Conservation (phyloP, 1,284 basidiomycete genomes). For the Trichosporon coremiiforme region DNA sequence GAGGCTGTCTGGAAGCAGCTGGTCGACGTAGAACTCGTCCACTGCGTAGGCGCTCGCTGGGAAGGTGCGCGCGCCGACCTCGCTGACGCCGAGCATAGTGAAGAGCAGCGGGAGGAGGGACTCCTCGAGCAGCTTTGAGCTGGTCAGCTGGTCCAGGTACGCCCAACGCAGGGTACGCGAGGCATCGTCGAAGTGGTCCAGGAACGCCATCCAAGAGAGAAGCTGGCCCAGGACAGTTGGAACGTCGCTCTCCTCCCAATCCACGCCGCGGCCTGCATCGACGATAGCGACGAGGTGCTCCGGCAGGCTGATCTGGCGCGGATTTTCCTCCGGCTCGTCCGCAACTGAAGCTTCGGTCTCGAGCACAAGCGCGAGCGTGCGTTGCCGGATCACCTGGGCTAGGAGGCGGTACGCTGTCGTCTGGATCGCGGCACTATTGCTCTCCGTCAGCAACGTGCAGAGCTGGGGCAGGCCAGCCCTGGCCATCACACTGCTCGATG, state of each 20-base stretch:
- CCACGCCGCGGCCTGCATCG: slow-evolving; percentile 59
- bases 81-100: slow-evolving; percentile 62
- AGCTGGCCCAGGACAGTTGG: slow-evolving; percentile 58
- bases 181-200: slow-evolving; percentile 83
- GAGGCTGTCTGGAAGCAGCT: slow-evolving; percentile 64
- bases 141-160: slow-evolving; percentile 83
- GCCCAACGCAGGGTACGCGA: slow-evolving; percentile 56
- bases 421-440: slow-evolving; percentile 44
- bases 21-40: slow-evolving; percentile 74
- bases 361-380: slow-evolving; percentile 64
- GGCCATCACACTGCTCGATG: slow-evolving; percentile 67
- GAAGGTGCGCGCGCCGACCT: slow-evolving; percentile 55
- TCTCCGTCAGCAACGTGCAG: slow-evolving; percentile 42
- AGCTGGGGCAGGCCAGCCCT: slow-evolving; percentile 65
- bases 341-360: slow-evolving; percentile 66
- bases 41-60: slow-evolving; percentile 71
- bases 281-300: slow-evolving; percentile 68
- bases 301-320: slow-evolving; percentile 61
- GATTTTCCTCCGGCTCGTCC: slow-evolving; percentile 31
- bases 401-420: slow-evolving; percentile 49
- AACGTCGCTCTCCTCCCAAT: slow-evolving; percentile 54
- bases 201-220: slow-evolving; percentile 83
- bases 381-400: slow-evolving; percentile 40
- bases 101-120: slow-evolving; percentile 77
- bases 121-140: slow-evolving; percentile 65